phyloP scores from a whole-genome alignment of 2,329 filamentous ascomycete genomes.

The Cladosporium sp. region DNA sequence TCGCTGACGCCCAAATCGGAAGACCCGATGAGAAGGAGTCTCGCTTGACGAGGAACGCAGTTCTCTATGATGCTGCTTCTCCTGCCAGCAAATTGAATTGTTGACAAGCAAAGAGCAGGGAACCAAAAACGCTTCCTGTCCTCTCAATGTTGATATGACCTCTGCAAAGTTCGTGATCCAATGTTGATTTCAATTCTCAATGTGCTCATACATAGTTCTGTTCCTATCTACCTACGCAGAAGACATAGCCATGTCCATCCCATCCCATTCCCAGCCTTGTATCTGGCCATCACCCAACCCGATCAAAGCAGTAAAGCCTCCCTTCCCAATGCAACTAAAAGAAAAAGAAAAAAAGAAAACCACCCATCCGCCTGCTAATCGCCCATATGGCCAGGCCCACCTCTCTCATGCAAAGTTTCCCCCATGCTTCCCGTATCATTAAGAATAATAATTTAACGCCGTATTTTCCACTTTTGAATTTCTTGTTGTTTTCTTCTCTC shows the following conservation, averaged over 20 bases:
- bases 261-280: background rate
- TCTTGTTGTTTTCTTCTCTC: too few species aligned
- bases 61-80: too few species aligned
- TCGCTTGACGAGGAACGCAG: too few species aligned
- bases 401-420: background rate
- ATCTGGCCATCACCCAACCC: background rate
- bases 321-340: background rate
- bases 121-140: too few species aligned
- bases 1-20: too few species aligned
- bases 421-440: background rate
- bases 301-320: background rate
- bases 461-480: too few species aligned
- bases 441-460: too few species aligned
- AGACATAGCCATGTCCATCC: background rate
- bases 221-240: background rate
- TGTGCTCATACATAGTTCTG: constrained; percentile 4
- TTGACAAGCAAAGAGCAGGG: too few species aligned
- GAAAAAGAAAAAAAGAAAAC: background rate
- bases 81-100: too few species aligned
- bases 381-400: background rate
- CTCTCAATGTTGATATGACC: too few species aligned
- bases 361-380: background rate
- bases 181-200: background rate
- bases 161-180: too few species aligned
- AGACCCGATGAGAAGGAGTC: too few species aligned